phyloP scores from a whole-genome alignment of 140 eudicot genomes.

The Flaveria floridana region DNA sequence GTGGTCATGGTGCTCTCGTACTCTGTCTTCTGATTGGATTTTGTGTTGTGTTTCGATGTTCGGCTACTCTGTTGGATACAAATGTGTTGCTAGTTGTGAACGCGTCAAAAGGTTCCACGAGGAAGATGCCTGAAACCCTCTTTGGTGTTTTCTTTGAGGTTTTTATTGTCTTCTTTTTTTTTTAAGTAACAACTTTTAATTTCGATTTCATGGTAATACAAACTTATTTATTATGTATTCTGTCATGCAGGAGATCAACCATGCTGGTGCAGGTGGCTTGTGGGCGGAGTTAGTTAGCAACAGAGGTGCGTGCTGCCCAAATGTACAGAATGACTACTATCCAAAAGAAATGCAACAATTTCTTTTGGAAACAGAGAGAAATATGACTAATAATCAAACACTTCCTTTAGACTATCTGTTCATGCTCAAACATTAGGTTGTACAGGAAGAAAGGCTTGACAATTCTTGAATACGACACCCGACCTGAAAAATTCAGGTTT shows the following conservation, averaged over 20 bases:
- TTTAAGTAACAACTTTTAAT: not conserved
- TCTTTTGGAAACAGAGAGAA: not conserved
- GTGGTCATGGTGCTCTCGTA: conserved; percentile 27
- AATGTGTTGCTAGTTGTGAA: conserved; percentile 55
- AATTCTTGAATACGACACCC: not conserved
- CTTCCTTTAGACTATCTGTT: not conserved
- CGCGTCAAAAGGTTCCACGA: conserved; percentile 53
- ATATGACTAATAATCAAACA: not conserved
- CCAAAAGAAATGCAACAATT: not conserved
- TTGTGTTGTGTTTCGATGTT: conserved; percentile 44
- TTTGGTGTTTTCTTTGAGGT: conserved; percentile 97
- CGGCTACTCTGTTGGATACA: conserved; percentile 44
- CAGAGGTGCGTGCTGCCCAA: conserved; percentile 49
- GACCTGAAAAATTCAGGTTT: not conserved
- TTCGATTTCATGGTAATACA: not conserved
- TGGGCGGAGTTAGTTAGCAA: conserved; percentile 94
- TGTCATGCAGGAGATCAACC: conserved; percentile 76
- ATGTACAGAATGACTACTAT: not conserved
- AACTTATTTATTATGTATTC: conserved; percentile 18
- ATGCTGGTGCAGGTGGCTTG: conserved; percentile 97
- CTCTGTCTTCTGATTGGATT: conserved; percentile 39
- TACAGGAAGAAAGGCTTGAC: conserved; percentile 1
- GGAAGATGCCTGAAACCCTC: conserved; percentile 62
- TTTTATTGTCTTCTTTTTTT: not conserved
- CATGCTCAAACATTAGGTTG: conserved; percentile 5